Evolutionary conservation across 495 filamentous ascomycete genomes (phyloP).

Genomic region (Aspergillus sclerotiicarbonarius): DNA sequence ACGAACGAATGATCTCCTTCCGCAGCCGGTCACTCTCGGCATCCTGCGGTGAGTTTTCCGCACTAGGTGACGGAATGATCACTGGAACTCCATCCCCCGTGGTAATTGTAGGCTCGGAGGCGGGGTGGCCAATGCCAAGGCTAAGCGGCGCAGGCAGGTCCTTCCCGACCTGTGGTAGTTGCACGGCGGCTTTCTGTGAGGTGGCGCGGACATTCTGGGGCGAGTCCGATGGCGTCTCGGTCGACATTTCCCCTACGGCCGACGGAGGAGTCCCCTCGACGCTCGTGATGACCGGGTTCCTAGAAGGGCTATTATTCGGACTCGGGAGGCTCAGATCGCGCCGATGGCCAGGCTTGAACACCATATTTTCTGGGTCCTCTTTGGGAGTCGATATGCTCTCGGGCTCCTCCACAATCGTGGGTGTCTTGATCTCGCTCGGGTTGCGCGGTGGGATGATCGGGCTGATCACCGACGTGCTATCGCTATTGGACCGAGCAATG

Average conservation of each 20-base stretch:
- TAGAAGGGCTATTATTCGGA: constrained; percentile 61
- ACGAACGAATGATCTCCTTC: constrained; percentile 78
- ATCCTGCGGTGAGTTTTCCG: constrained; percentile 55
- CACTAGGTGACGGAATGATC: constrained; percentile 54
- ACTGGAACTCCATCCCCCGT: constrained; percentile 34
- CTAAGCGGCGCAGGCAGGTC: constrained; percentile 44
- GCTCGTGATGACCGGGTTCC: constrained; percentile 51
- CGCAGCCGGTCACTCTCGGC: constrained; percentile 74
- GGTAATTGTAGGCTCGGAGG: constrained; percentile 10
- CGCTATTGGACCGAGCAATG: constrained; percentile 60
- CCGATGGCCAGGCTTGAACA: constrained; percentile 57
- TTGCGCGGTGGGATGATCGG: constrained; percentile 60
- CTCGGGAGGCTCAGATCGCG: constrained; percentile 61
- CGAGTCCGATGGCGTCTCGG: constrained; percentile 25
- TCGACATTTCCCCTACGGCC: constrained; percentile 45
- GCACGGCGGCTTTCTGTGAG: constrained; percentile 7
- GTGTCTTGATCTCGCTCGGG: constrained; percentile 44
- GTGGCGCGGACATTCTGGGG: constrained; percentile 13
- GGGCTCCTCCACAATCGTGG: constrained; percentile 58
- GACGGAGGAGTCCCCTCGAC: constrained; percentile 35
- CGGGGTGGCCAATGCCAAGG: constrained; percentile 21
- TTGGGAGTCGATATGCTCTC: constrained; percentile 33
- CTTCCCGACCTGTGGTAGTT: constrained; percentile 31
- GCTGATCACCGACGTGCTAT: constrained; percentile 63
- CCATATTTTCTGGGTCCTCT: constrained; percentile 23